phyloP scores from a whole-genome alignment of 2,329 filamentous ascomycete species.

The Microcera coccophila region DNA sequence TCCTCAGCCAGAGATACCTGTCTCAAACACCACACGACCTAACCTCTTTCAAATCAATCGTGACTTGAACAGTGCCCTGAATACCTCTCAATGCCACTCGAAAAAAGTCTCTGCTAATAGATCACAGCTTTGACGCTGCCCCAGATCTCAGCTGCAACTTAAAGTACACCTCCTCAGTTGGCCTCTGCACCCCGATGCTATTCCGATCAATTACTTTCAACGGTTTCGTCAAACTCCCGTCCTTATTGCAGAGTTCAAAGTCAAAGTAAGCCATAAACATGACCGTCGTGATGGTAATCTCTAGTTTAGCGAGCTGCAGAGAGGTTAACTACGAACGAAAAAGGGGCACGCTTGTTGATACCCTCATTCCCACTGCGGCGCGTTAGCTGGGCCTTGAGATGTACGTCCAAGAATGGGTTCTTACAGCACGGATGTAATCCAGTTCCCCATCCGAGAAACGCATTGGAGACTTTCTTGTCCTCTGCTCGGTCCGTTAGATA shows the following conservation, averaged over 20 bases:
- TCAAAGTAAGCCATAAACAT: constrained; percentile 49
- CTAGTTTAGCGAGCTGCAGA: constrained; percentile 51
- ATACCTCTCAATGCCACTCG: too few relatives aligned
- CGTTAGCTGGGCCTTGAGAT: not conserved
- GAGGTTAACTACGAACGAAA: not conserved
- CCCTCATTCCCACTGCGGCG: not conserved
- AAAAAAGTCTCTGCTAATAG: not conserved
- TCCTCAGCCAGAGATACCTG: too few relatives aligned
- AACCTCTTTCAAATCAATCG: too few relatives aligned
- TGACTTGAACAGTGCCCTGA: too few relatives aligned
- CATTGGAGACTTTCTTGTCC: constrained; percentile 32
- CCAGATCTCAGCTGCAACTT: not conserved
- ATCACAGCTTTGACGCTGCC: too few relatives aligned
- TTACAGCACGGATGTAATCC: constrained; percentile 36
- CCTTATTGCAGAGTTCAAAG: constrained; percentile 39
- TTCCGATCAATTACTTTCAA: constrained; percentile 7
- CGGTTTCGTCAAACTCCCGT: constrained; percentile 28
- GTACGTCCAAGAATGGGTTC: constrained; percentile 4
- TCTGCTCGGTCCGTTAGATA: constrained; percentile 46
- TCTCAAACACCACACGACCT: too few relatives aligned
- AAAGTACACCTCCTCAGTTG: not conserved
- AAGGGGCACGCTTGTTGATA: not conserved
- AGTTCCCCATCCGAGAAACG: constrained; percentile 35
- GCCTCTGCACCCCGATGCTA: not conserved
- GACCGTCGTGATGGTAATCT: constrained; percentile 47